Base-by-base conservation (phyloP, 1,284 basidiomycete species). In the Sporisorium iseilematis-ciliati region DNA sequence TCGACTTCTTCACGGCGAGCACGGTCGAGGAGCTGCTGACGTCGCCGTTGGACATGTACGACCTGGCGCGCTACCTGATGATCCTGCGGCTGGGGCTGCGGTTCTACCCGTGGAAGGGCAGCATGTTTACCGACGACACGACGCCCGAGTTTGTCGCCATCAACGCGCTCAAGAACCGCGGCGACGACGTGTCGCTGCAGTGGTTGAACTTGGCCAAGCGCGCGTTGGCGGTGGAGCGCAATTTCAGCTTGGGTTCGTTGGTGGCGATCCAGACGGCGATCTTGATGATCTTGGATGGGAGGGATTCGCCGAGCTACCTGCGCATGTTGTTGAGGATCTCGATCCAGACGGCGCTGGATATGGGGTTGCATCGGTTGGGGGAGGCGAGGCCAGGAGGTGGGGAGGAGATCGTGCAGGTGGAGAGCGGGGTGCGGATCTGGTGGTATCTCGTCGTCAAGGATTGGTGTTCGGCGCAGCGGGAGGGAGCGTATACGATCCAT, bases 371-470 rank as follows among this genome's bases (percentile, higher is more conserved):
- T 49, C 59, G 79, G 18, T 63, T 82, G 16, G 80, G 79, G 20
- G 46, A 59, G 21, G 75, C 72, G 7, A 63, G 72, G 73, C 62
- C 67, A 6, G 16, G 53, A 3, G 46, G 42, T 6, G 57, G 61
- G 2, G 66, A 75, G 31, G 72, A 70, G 12, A 66, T 74, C 20
- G 58, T 79, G 14, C 57, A 72, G 2, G 59, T 77, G 29, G 79
- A 82, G 57, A 70, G 66, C 6, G 72, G 67, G 20, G 65, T 75
- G 1, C 65, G 80, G 5, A 75, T 82, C 59, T 82, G 80, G 80
- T 79, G 71, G 65, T 71, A 74, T 12, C 75, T 82, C 11, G 75
- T 77, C 18, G 70, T 72, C 57, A 66, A 75, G 20, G 80, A 82
- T 49, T 82, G 80, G 80, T 75, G 74, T 46, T 72, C 77, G 20